These are phyloP conservation scores for Vaccinium vitisidaea DNA, from an alignment of 148 eudicot genomes.

Conservation along the genomic window DNA sequence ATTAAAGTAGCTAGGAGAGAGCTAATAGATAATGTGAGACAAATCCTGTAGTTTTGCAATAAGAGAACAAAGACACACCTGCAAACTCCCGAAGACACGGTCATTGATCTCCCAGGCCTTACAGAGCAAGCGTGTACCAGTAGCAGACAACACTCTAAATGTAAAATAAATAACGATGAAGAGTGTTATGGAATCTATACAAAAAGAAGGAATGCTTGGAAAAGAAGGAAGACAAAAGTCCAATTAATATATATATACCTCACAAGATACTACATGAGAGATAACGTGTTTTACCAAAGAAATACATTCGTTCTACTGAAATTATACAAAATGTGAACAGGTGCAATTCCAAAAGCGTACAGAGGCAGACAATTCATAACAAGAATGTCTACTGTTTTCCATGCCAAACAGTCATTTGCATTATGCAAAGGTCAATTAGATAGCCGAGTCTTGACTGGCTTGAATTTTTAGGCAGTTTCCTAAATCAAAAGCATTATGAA, in stretches of 20 bases:
- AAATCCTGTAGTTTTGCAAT: background rate
- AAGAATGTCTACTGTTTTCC: background rate
- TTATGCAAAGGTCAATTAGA: background rate
- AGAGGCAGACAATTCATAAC: background rate
- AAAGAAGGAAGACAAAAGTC: background rate
- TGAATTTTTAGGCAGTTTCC: background rate
- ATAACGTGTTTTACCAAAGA: background rate
- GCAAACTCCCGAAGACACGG: slow-evolving; percentile 78
- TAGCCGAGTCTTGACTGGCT: background rate
- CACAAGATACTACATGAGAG: background rate
- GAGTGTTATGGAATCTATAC: background rate
- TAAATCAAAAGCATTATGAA: background rate
- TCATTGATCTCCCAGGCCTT: slow-evolving; percentile 96
- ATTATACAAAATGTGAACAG: background rate
- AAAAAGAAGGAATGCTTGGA: background rate
- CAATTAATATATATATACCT: background rate
- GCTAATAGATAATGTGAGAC: background rate
- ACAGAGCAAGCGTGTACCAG: slow-evolving; percentile 79
- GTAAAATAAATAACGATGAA: slow-evolving; percentile 13
- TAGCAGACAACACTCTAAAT: slow-evolving; percentile 70
- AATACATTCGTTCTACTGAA: background rate
- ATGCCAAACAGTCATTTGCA: background rate
- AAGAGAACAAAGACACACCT: slow-evolving; percentile 38
- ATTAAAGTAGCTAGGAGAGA: background rate
- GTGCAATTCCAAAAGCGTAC: background rate